Percentiles rank a stretch among this genome's conserved stretches.
Conservation (phyloP, 176 grass and related monocot species). For the Aechmea fasciata region DNA sequence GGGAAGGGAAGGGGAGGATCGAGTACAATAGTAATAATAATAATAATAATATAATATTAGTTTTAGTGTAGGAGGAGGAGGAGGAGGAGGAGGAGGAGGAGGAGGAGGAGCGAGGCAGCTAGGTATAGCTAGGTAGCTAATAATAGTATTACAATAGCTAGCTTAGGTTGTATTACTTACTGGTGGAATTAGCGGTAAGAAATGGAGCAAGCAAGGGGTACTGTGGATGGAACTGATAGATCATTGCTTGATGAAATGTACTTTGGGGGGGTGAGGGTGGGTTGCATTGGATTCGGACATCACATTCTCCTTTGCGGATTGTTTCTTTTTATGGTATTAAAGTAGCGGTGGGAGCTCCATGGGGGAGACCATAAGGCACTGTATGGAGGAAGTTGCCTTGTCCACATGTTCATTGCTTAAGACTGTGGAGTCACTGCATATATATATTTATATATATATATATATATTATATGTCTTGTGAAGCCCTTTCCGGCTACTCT, state of each 20-base stretch:
- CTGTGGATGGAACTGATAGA: neutral
- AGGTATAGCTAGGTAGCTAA: too few species aligned
- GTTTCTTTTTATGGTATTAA: constrained; percentile 6
- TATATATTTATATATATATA: neutral
- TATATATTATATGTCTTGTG: neutral
- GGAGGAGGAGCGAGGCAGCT: too few species aligned
- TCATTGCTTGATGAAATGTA: neutral
- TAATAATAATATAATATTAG: too few species aligned
- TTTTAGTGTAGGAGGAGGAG: too few species aligned
- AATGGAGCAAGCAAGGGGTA: neutral
- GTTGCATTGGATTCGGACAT: constrained; percentile 1
- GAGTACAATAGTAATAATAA: too few species aligned
- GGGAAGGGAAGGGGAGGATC: too few species aligned
- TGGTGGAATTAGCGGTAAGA: neutral
- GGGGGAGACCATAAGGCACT: neutral
- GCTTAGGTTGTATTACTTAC: neutral
- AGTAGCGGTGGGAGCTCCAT: neutral
- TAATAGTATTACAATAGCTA: neutral
- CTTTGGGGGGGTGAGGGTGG: neutral
- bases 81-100: too few species aligned
- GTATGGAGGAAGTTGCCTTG: neutral
- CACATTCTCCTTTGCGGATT: neutral
- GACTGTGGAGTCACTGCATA: neutral
- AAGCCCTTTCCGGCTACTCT: neutral
- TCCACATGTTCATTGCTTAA: neutral